Evolutionary conservation across 371 early-diverging fungal species (phyloP), one percentile per base, ranked within the genome.

Genomic region (Mortierella sp.): DNA sequence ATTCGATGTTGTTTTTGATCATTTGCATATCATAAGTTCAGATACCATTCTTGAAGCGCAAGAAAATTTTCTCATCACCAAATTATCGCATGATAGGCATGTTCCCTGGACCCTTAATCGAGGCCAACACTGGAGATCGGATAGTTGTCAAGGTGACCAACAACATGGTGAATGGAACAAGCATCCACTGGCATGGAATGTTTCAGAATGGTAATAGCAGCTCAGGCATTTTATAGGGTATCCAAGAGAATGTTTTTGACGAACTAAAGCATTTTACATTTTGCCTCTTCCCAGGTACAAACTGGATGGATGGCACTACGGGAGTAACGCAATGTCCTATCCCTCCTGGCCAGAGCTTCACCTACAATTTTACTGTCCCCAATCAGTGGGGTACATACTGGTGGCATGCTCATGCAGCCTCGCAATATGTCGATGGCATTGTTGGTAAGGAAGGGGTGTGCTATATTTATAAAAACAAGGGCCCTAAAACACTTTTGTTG

Each of bases 61-160:
- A n/a, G 21, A 16, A 50, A 50, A 50, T 21, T n/a, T 1, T n/a
- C 15, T 43, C 58, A 33, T 32, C 7, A 28, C n/a, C n/a, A 19
- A 33, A 33, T 33, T 33, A 33, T 33, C 33, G 33, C 33, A 33
- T 33, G 33, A 24, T 57, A 83, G 83, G 79, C 2, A 74, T 72
- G 75, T 85, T 72, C 67, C 86, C 86, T 48, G 86, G 85, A n/a
- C 86, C 86, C 22, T n/a, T 78, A 60, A 72, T 87, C 36, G 83
- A 83, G 58, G 84, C 77, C 64, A 83, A 83, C 58, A 76, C 74
- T 5, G 87, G 87, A 22, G 87, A 87, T 65, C 70, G 69, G 19
- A 76, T 87, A 45, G 67, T 83, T 15, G 76, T 87, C 69, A 86
- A 77, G 67, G 82, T 86, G 24, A 70, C 69, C 50, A 86, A 86